Percentiles rank a stretch among this genome's conserved stretches.
phyloP scores from a whole-genome alignment of 352 stramenopile genomes.

The Ophiocytium majus region DNA sequence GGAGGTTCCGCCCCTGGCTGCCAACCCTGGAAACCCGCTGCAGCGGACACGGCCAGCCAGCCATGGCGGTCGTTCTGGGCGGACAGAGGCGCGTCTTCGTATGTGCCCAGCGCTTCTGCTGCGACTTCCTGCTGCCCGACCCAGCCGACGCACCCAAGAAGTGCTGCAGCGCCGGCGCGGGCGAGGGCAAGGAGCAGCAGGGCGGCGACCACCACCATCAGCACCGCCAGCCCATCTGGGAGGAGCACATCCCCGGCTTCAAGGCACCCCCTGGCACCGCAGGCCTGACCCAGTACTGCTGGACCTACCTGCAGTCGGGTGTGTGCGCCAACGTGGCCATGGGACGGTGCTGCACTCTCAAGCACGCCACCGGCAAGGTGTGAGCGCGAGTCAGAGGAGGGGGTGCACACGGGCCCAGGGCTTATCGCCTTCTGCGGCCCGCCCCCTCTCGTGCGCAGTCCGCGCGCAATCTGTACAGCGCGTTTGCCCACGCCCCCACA shows the following conservation, averaged over 20 bases:
- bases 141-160: too few species aligned
- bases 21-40: neutral
- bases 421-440: too few species aligned
- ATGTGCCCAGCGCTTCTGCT: neutral
- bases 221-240: too few species aligned
- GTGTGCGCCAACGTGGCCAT: constrained; percentile 3
- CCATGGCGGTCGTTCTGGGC: neutral
- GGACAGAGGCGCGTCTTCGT: neutral
- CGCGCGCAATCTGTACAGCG: too few species aligned
- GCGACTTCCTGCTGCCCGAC: neutral
- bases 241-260: neutral
- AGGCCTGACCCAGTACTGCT: neutral
- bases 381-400: too few species aligned
- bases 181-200: neutral
- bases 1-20: neutral
- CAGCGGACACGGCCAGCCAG: neutral
- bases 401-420: too few species aligned
- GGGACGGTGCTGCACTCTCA: neutral
- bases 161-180: too few species aligned
- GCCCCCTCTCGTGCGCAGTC: too few species aligned
- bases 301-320: neutral
- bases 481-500: too few species aligned
- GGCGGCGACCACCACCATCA: too few species aligned
- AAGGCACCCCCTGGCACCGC: neutral
- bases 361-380: constrained; percentile 17